Evolutionary conservation across 768 basidiomycete genomes (phyloP).

Genomic region (Heimioporus sp.): DNA sequence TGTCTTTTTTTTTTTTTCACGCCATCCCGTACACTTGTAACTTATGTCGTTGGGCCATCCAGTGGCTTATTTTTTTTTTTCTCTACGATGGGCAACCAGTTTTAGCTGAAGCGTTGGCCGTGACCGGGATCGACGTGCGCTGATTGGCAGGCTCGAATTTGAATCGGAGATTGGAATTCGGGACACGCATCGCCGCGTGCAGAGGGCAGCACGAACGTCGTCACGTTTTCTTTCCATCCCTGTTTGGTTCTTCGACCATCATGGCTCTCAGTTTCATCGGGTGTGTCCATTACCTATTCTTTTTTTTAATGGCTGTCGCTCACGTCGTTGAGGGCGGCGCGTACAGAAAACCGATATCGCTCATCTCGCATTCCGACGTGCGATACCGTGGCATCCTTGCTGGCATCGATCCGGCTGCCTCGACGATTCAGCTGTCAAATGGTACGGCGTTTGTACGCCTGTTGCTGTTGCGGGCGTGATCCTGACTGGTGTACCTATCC

Average conservation of each 20-base stretch:
- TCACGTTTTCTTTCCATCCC: constrained; percentile 20
- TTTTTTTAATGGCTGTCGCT: not conserved
- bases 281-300: constrained; percentile 33
- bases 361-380: constrained; percentile 89
- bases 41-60: constrained; percentile 3
- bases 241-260: constrained; percentile 17
- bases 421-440: constrained; percentile 86
- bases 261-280: constrained; percentile 81
- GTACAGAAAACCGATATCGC: constrained; percentile 79
- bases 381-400: constrained; percentile 86
- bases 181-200: constrained; percentile 8
- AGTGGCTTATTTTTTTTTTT: not conserved
- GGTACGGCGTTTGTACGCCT: constrained; percentile 41
- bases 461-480: not conserved
- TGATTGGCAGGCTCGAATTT: constrained; percentile 2
- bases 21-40: constrained; percentile 14
- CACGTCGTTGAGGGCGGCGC: constrained; percentile 10
- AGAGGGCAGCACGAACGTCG: constrained; percentile 8
- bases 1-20: too few relatives aligned
- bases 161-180: constrained; percentile 29
- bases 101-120: too few relatives aligned
- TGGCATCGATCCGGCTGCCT: constrained; percentile 81
- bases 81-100: not conserved
- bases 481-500: not conserved
- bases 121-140: too few relatives aligned